These are phyloP conservation scores for Geranium incanum DNA, from an alignment of 441 rosid species.

Conservation along the genomic window DNA sequence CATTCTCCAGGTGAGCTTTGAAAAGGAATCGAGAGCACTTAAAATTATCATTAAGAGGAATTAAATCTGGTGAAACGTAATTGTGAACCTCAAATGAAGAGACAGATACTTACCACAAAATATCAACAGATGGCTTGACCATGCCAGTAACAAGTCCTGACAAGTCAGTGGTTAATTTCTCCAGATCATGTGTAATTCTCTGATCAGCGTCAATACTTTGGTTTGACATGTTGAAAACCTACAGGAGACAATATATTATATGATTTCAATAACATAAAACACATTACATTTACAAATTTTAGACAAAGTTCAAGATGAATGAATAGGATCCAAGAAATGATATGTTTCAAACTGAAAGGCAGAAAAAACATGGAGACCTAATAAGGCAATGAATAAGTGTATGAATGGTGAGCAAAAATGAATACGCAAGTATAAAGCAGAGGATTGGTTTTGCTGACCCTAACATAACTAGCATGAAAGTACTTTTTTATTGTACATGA, in stretches of 20 bases:
- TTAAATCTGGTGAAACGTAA: neutral
- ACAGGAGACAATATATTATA: slow-evolving; percentile 18
- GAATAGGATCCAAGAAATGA: neutral
- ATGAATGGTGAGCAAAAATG: neutral
- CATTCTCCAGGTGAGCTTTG: slow-evolving; percentile 99
- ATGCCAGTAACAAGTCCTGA: slow-evolving; percentile 94
- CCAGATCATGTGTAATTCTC: slow-evolving; percentile 91
- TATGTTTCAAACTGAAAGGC: neutral
- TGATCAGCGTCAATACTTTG: slow-evolving; percentile 93
- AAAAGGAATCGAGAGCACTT: slow-evolving; percentile 20
- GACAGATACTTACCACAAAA: slow-evolving; percentile 64
- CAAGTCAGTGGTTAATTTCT: slow-evolving; percentile 74
- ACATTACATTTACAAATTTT: neutral
- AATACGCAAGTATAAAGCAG: neutral
- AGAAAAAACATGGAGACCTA: neutral
- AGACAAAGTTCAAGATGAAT: neutral
- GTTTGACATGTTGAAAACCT: slow-evolving; percentile 95
- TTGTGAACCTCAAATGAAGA: slow-evolving; percentile 9
- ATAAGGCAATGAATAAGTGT: neutral
- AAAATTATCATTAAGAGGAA: slow-evolving; percentile 20
- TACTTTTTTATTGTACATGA: neutral
- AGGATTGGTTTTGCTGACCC: neutral
- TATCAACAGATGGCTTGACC: slow-evolving; percentile 98
- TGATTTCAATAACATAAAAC: slow-evolving; percentile 6
- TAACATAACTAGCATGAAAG: neutral